Evolutionary conservation across 495 filamentous ascomycete genomes (phyloP).

Genomic region (Annulohypoxylon maeteangense): DNA sequence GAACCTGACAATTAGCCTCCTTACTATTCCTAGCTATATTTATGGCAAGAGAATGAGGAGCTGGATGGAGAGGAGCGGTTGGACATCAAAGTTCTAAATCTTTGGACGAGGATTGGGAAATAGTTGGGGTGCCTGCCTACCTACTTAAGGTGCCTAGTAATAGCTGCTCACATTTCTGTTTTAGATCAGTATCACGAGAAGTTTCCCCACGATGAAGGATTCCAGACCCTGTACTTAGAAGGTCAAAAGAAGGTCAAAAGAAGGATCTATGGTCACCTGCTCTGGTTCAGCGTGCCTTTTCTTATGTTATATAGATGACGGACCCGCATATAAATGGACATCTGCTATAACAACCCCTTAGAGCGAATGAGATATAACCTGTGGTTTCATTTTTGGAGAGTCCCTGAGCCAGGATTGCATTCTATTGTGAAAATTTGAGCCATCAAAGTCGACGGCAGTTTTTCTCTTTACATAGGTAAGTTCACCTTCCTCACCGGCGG

Average conservation of each 20-base stretch:
- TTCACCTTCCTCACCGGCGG: neutral
- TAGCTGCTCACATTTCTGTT: neutral
- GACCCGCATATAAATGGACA: conserved; percentile 2
- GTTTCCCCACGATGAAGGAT: neutral
- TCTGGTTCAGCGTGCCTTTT: neutral
- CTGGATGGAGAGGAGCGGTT: conserved; percentile 41
- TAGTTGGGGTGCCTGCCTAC: too few species aligned
- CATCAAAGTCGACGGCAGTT: neutral
- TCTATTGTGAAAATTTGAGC: neutral
- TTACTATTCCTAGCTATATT: conserved; percentile 51
- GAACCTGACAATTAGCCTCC: conserved; percentile 45
- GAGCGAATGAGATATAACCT: neutral
- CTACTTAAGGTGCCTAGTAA: too few species aligned
- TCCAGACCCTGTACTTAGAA: neutral
- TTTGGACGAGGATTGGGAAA: neutral
- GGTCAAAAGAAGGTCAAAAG: neutral
- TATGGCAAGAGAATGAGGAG: conserved; percentile 50
- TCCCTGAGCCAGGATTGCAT: neutral
- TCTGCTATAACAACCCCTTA: neutral
- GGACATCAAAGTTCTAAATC: conserved; percentile 35
- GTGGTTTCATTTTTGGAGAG: neutral
- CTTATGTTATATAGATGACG: conserved; percentile 6
- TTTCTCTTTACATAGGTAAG: neutral
- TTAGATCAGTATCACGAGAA: conserved; percentile 2
- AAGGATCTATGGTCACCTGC: neutral